Evolutionary conservation across 1,284 basidiomycete species (phyloP).

Genomic region (Cutaneotrichosporon mucoides): DNA sequence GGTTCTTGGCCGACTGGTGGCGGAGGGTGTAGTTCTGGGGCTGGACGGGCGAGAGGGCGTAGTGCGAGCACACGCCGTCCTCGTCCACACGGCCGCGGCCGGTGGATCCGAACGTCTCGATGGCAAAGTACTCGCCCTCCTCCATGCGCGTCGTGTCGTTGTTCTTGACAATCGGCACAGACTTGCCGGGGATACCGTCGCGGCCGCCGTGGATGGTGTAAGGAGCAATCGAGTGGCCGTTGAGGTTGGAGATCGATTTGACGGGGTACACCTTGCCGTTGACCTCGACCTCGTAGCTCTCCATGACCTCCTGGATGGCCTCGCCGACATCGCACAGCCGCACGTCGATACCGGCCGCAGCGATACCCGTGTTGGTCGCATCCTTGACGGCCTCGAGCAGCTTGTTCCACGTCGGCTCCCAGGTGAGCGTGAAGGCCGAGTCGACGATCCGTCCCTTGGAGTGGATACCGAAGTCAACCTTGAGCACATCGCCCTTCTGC

Average conservation of each 20-base stretch:
- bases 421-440: slow-evolving; percentile 90
- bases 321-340: slow-evolving; percentile 89
- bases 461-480: slow-evolving; percentile 97
- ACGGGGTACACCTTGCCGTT: slow-evolving; percentile 80
- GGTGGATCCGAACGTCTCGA: slow-evolving; percentile 97
- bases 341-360: slow-evolving; percentile 93
- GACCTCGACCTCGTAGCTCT: slow-evolving; percentile 94
- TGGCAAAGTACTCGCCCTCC: slow-evolving; percentile 98
- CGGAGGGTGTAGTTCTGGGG: slow-evolving; percentile 49
- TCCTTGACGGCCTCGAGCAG: slow-evolving; percentile 88
- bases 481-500: slow-evolving; percentile 79
- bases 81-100: slow-evolving; percentile 92
- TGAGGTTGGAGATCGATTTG: slow-evolving; percentile 84
- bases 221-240: slow-evolving; percentile 80
- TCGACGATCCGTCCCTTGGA: slow-evolving; percentile 91
- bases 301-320: slow-evolving; percentile 97
- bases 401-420: slow-evolving; percentile 84
- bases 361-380: slow-evolving; percentile 85
- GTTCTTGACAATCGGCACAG: slow-evolving; percentile 76
- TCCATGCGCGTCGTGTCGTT: slow-evolving; percentile 92
- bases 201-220: slow-evolving; percentile 77
- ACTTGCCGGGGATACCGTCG: slow-evolving; percentile 58
- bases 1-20: slow-evolving; percentile 74
- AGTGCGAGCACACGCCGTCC: slow-evolving; percentile 91
- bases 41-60: slow-evolving; percentile 55